phyloP scores from a whole-genome alignment of 2,329 filamentous ascomycete genomes.

The Ascochyta fabae region DNA sequence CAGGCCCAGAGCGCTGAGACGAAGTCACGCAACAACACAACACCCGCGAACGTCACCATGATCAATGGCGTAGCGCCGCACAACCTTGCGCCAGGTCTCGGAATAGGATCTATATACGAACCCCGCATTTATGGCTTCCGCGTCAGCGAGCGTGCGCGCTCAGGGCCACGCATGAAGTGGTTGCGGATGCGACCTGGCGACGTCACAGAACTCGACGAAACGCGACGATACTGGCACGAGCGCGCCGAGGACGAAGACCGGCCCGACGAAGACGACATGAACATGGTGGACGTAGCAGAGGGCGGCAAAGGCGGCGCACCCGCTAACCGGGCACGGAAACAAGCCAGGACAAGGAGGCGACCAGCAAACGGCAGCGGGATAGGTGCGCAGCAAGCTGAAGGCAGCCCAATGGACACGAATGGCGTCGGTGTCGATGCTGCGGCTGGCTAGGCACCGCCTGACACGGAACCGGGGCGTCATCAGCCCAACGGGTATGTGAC shows the following conservation, averaged over 20 bases:
- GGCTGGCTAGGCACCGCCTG: conserved; percentile 23
- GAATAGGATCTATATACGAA: conserved; percentile 84
- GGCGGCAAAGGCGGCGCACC: conserved; percentile 33
- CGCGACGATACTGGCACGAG: conserved; percentile 53
- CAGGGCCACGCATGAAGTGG: conserved; percentile 97
- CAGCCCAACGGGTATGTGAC: neutral
- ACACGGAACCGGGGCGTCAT: neutral
- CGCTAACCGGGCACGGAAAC: conserved; percentile 47
- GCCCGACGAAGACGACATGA: conserved; percentile 48
- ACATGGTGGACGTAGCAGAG: conserved; percentile 48
- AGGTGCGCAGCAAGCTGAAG: conserved; percentile 20
- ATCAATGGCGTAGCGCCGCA: conserved; percentile 87
- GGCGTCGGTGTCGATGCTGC: conserved; percentile 43
- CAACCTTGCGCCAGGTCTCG: conserved; percentile 89
- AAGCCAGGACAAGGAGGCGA: conserved; percentile 45
- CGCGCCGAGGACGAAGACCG: conserved; percentile 52
- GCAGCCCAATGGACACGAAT: conserved; percentile 52
- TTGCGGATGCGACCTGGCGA: conserved; percentile 82
- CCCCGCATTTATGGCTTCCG: conserved; percentile 96
- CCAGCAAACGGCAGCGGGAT: conserved; percentile 38
- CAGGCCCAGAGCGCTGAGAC: conserved; percentile 44
- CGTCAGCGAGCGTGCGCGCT: conserved; percentile 87
- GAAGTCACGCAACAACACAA: conserved; percentile 44
- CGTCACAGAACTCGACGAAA: conserved; percentile 83
- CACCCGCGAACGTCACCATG: conserved; percentile 43